Conservation (phyloP, 305 asterid genomes). For the Andrographis paniculata region DNA sequence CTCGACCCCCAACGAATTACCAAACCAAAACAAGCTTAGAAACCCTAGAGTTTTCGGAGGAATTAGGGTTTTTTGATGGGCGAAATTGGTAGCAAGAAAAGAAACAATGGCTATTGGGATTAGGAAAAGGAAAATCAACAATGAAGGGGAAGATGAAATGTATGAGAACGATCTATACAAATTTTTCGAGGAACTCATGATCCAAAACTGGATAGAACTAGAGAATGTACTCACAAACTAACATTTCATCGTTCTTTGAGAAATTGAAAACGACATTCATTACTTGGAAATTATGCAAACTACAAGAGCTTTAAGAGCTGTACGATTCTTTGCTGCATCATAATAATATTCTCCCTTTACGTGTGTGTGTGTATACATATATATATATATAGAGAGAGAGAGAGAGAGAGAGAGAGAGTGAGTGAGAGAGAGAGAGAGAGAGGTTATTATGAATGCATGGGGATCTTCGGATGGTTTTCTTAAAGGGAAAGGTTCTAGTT, state of each 20-base stretch:
- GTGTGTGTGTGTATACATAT: conserved; percentile 20
- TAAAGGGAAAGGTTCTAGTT: no score
- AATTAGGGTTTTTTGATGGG: conserved; percentile 23
- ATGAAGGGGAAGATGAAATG: conserved; percentile 28
- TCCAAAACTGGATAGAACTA: no score
- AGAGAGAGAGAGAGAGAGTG: no score
- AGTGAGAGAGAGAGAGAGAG: no score
- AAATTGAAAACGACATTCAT: conserved; percentile 33
- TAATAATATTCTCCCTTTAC: conserved; percentile 27
- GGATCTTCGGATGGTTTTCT: no score
- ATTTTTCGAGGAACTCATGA: background rate
- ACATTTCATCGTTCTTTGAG: no score
- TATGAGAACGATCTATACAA: conserved; percentile 12
- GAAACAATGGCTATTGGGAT: conserved; percentile 44
- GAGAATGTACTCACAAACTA: no score
- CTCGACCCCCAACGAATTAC: background rate
- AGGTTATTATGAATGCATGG: no score
- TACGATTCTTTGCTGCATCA: conserved; percentile 53
- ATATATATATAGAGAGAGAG: no score
- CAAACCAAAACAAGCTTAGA: conserved; percentile 22
- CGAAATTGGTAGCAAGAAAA: conserved; percentile 25
- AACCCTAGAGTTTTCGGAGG: conserved; percentile 32
- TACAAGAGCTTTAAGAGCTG: conserved; percentile 12
- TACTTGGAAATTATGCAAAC: conserved; percentile 26
- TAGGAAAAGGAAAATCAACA: conserved; percentile 28